phyloP scores from a whole-genome alignment of 768 basidiomycete species.

The Lactarius evosmus region DNA sequence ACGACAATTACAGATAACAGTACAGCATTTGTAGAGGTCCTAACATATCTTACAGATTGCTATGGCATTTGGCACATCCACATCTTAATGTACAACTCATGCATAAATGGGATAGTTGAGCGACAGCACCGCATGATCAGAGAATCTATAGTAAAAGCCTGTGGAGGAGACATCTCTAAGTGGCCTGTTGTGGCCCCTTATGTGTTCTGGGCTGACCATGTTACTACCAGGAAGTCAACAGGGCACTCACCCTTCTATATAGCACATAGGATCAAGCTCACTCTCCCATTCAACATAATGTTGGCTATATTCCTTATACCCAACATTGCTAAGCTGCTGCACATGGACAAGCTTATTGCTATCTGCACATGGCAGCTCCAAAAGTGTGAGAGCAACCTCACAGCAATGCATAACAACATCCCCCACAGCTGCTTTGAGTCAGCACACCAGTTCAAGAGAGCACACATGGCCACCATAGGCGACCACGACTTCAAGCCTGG shows the following conservation, averaged over 20 bases:
- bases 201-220: slow-evolving; percentile 40
- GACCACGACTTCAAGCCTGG: slow-evolving; percentile 32
- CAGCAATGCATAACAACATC: background rate
- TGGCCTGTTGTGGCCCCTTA: slow-evolving; percentile 34
- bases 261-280: slow-evolving; percentile 26
- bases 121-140: slow-evolving; percentile 33
- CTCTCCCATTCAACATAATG: slow-evolving; percentile 30
- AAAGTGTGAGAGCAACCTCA: slow-evolving; percentile 14
- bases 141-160: slow-evolving; percentile 38
- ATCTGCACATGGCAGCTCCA: slow-evolving; percentile 21
- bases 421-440: background rate
- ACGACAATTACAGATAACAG: too few relatives aligned
- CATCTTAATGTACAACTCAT: slow-evolving; percentile 43
- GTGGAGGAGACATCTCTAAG: slow-evolving; percentile 33
- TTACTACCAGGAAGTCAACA: slow-evolving; percentile 33
- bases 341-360: slow-evolving; percentile 23
- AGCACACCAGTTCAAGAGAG: slow-evolving; percentile 8
- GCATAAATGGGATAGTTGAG: slow-evolving; percentile 40
- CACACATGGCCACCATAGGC: slow-evolving; percentile 24
- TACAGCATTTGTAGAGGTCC: too few relatives aligned
- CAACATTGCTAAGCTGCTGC: background rate
- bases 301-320: too few relatives aligned
- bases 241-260: too few relatives aligned
- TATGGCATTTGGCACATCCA: slow-evolving; percentile 40
- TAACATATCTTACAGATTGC: too few relatives aligned